A percentile compares a stretch with the other conserved stretches of the same genome.
Conservation (phyloP, 2,329 filamentous ascomycete species). For the Fusarium brevicatenulatum region DNA sequence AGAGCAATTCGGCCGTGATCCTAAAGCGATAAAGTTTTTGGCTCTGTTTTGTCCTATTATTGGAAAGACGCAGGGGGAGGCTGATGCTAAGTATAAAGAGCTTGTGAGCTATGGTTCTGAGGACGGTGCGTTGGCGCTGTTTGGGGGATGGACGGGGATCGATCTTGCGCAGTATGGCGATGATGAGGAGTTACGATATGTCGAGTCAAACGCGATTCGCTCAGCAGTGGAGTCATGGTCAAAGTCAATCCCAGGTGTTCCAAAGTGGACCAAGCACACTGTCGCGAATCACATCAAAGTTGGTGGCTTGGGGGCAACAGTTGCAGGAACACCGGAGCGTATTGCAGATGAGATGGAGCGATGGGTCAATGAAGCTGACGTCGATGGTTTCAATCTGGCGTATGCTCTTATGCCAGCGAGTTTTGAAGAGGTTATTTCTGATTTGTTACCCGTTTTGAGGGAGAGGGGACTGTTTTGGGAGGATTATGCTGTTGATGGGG, state of each 20-base stretch:
- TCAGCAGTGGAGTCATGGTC: slow-evolving; percentile 63
- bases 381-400: slow-evolving; percentile 77
- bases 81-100: slow-evolving; percentile 70
- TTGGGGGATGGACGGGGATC: slow-evolving; percentile 78
- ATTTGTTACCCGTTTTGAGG: slow-evolving; percentile 71
- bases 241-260: slow-evolving; percentile 64
- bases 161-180: slow-evolving; percentile 68
- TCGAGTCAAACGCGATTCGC: slow-evolving; percentile 70
- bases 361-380: slow-evolving; percentile 75
- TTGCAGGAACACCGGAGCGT: slow-evolving; percentile 71
- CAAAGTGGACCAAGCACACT: slow-evolving; percentile 78
- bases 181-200: slow-evolving; percentile 70
- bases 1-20: slow-evolving; percentile 65
- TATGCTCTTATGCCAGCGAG: slow-evolving; percentile 61
- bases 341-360: slow-evolving; percentile 75
- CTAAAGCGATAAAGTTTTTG: slow-evolving; percentile 71
- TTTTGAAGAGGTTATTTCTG: slow-evolving; percentile 73
- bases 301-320: slow-evolving; percentile 71
- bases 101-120: slow-evolving; percentile 67
- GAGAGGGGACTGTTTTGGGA: slow-evolving; percentile 67
- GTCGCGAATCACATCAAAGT: slow-evolving; percentile 75
- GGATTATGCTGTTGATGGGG: slow-evolving; percentile 55
- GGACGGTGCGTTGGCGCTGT: slow-evolving; percentile 75
- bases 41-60: slow-evolving; percentile 73
- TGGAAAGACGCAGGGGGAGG: slow-evolving; percentile 73